Conservation (phyloP, 2,329 filamentous ascomycete genomes). For the Cladosporium oxysporum region DNA sequence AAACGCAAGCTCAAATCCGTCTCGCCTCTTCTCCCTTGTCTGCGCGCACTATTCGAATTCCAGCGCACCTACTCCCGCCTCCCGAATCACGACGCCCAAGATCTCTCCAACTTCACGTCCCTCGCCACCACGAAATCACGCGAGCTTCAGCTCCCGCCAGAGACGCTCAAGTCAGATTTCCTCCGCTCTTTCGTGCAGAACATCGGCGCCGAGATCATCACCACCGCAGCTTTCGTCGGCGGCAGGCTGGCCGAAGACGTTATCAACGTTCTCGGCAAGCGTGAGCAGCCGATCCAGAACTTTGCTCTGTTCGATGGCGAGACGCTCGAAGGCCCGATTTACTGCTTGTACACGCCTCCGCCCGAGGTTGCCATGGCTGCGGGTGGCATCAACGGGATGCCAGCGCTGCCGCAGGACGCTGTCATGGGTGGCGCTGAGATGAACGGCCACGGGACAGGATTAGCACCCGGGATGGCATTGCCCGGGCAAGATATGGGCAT, state of each 20-base stretch:
- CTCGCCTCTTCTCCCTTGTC: constrained; percentile 79
- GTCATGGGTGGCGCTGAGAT: constrained; percentile 4
- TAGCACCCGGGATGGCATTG: neutral
- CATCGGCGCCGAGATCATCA: constrained; percentile 78
- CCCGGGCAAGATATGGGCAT: constrained; percentile 1
- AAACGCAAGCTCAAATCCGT: constrained; percentile 71
- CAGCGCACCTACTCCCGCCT: constrained; percentile 48
- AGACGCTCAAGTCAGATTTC: constrained; percentile 58
- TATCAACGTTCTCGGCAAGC: constrained; percentile 89
- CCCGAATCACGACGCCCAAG: constrained; percentile 59
- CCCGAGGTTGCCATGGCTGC: constrained; percentile 30
- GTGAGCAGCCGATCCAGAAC: constrained; percentile 95
- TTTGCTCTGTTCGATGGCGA: constrained; percentile 89
- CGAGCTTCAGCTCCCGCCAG: constrained; percentile 54
- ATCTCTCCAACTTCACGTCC: constrained; percentile 74
- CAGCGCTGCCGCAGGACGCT: constrained; percentile 6
- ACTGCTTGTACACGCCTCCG: constrained; percentile 58
- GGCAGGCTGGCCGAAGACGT: constrained; percentile 93
- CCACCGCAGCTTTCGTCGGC: constrained; percentile 85
- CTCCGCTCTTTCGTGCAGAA: constrained; percentile 85
- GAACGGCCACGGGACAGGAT: neutral
- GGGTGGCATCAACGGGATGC: neutral
- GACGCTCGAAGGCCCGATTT: constrained; percentile 74
- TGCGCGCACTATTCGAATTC: constrained; percentile 90
- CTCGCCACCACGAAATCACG: constrained; percentile 77